Evolutionary conservation across 1,284 basidiomycete species (phyloP).

Genomic region (Tetrapyrgos nigripes): DNA sequence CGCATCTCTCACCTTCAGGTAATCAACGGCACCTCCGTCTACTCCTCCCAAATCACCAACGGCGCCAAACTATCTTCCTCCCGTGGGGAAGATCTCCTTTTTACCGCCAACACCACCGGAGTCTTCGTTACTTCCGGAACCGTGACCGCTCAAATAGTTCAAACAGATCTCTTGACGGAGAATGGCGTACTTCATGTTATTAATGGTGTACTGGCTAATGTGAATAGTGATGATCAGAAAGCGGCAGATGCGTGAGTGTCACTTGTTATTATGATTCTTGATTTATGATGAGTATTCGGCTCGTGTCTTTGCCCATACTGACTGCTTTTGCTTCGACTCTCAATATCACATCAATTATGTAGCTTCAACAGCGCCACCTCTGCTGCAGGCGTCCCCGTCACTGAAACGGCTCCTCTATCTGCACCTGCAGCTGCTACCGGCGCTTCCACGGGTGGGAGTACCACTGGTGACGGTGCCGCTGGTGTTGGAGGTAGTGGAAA

Average conservation of each 20-base stretch:
- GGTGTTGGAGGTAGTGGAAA: no score
- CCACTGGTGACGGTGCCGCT: no score
- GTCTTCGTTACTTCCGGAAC: constrained; percentile 63
- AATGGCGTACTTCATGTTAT: constrained; percentile 83
- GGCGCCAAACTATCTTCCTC: constrained; percentile 56
- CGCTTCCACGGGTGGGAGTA: no score
- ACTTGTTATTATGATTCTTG: no score
- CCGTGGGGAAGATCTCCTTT: constrained; percentile 61
- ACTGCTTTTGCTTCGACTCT: no score
- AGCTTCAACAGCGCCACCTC: no score
- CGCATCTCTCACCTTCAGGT: constrained; percentile 42
- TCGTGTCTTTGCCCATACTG: no score
- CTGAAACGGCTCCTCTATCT: no score
- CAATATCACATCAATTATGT: no score
- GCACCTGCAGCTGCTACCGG: no score
- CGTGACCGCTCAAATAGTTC: constrained; percentile 62
- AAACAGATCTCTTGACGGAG: constrained; percentile 66
- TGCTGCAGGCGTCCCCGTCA: no score
- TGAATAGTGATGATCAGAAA: constrained; percentile 50
- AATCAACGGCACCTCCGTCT: constrained; percentile 73
- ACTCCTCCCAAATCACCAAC: constrained; percentile 58
- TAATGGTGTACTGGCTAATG: constrained; percentile 66
- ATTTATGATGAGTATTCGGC: no score
- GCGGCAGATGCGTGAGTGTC: constrained; percentile 68
- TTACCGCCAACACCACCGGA: constrained; percentile 66